A percentile compares a stretch with the other conserved stretches of the same genome.
Evolutionary conservation across 75 land plant species (phyloP).

Genomic region (Cunninghamia lanceolata): DNA sequence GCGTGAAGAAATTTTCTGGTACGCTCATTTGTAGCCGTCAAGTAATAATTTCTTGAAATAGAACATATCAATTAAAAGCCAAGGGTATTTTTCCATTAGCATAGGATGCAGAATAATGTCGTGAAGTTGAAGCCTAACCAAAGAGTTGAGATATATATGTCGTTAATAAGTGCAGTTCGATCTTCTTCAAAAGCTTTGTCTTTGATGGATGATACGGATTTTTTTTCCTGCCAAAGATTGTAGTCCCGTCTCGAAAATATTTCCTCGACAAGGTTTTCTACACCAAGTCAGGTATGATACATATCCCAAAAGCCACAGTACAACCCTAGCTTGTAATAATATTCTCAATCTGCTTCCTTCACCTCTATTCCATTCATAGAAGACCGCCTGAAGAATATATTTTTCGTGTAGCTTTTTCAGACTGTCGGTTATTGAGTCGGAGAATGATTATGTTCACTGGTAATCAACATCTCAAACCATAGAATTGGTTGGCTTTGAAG

Average conservation of each 20-base stretch:
- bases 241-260: neutral
- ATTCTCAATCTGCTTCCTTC: neutral
- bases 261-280: neutral
- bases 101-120: neutral
- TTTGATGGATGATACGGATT: neutral
- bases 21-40: neutral
- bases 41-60: neutral
- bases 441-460: neutral
- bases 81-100: too few species aligned
- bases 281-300: neutral
- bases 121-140: neutral
- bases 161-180: neutral
- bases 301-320: conserved; percentile 6
- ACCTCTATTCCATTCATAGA: neutral
- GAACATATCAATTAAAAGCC: neutral
- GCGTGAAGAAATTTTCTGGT: neutral
- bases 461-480: neutral
- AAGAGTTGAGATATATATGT: neutral
- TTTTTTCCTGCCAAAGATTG: neutral
- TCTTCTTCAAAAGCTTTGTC: neutral
- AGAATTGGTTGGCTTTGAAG: neutral
- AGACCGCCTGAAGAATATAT: neutral
- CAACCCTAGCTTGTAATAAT: conserved; percentile 6
- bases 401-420: neutral
- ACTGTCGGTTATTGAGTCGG: neutral